A percentile compares a stretch with the other conserved stretches of the same genome.
Evolutionary conservation across 2,329 filamentous ascomycete species (phyloP).

Genomic region (Penicillium sp.): DNA sequence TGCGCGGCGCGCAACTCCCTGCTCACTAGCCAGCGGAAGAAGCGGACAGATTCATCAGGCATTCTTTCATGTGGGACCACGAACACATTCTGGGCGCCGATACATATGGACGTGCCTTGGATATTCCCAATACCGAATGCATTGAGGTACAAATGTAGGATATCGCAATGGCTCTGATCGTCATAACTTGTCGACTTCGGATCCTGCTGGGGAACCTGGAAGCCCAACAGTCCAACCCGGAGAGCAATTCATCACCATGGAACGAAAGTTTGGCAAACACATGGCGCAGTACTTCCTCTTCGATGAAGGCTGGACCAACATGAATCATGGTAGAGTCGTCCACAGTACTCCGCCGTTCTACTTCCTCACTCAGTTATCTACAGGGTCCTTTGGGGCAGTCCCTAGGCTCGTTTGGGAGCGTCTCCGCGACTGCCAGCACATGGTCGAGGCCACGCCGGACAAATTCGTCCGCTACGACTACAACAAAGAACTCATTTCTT

Average conservation of each 20-base stretch:
- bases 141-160: too few relatives aligned
- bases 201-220: not conserved
- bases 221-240: not conserved
- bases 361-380: too few relatives aligned
- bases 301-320: conserved; percentile 47
- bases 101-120: too few relatives aligned
- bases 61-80: too few relatives aligned
- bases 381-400: conserved; percentile 55
- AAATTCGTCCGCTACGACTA: conserved; percentile 73
- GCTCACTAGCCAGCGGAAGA: too few relatives aligned
- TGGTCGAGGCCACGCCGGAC: conserved; percentile 70
- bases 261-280: not conserved
- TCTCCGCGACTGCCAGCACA: conserved; percentile 49
- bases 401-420: conserved; percentile 64
- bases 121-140: too few relatives aligned
- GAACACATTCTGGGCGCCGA: too few relatives aligned
- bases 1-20: too few relatives aligned
- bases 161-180: too few relatives aligned
- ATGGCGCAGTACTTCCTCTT: conserved; percentile 46
- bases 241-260: not conserved
- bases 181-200: too few relatives aligned
- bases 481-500: conserved; percentile 65
- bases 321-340: conserved; percentile 55
- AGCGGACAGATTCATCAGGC: too few relatives aligned
- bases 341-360: too few relatives aligned